phyloP scores from a whole-genome alignment of 2,329 filamentous ascomycete species.

The Cercospora beticola region DNA sequence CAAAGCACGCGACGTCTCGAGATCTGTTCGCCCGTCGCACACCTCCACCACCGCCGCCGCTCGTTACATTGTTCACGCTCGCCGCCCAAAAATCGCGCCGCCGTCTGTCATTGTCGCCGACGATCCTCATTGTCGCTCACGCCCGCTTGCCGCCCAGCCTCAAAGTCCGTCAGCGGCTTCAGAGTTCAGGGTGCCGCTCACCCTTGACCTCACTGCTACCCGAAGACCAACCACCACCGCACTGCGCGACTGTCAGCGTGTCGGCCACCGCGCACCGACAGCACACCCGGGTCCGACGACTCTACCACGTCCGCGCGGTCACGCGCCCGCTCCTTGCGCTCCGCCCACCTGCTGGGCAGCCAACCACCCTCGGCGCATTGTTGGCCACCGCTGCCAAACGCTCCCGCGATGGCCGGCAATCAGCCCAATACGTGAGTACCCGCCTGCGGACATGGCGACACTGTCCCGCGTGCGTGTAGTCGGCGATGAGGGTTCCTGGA shows the following conservation, averaged over 20 bases:
- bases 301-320: neutral
- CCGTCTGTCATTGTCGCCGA: neutral
- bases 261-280: slow-evolving; percentile 1
- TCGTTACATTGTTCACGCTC: neutral
- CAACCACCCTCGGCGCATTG: slow-evolving; percentile 12
- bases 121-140: neutral
- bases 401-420: slow-evolving; percentile 20
- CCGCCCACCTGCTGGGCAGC: neutral
- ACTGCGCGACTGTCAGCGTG: neutral
- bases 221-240: neutral
- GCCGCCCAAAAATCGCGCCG: neutral
- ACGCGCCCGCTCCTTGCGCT: slow-evolving; percentile 5
- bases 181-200: slow-evolving; percentile 8
- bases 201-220: slow-evolving; percentile 1
- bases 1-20: slow-evolving; percentile 8
- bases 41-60: neutral
- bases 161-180: slow-evolving; percentile 8
- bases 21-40: neutral
- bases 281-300: neutral
- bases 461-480: neutral
- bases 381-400: slow-evolving; percentile 10
- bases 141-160: neutral
- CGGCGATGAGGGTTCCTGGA: neutral
- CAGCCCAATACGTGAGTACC: slow-evolving; percentile 19
- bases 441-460: neutral